A percentile compares a stretch with the other conserved stretches of the same genome.
Conservation (phyloP, 495 filamentous ascomycete genomes). For the Xylaria curta region DNA sequence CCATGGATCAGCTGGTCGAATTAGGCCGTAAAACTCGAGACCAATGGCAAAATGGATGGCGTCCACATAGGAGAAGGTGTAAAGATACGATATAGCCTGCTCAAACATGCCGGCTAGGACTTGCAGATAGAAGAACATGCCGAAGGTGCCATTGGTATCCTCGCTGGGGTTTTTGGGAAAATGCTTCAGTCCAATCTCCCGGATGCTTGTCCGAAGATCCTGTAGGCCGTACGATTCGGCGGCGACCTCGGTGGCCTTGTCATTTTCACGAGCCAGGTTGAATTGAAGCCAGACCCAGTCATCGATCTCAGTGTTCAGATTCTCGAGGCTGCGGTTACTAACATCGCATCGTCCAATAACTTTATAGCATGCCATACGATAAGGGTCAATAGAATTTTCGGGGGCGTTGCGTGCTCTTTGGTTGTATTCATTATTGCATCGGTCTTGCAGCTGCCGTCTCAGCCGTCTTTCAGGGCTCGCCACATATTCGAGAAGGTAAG, state of each 20-base stretch:
- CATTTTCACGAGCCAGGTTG: conserved; percentile 85
- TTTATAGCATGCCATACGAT: conserved; percentile 97
- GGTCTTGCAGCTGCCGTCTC: conserved; percentile 76
- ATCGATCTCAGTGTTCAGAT: conserved; percentile 78
- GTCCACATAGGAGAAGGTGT: conserved; percentile 84
- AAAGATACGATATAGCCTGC: conserved; percentile 88
- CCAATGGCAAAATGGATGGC: conserved; percentile 95
- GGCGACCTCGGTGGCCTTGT: conserved; percentile 80
- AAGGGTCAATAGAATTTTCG: conserved; percentile 89
- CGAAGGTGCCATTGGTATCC: conserved; percentile 76
- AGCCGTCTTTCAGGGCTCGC: conserved; percentile 75
- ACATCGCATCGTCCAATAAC: conserved; percentile 95
- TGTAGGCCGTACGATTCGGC: conserved; percentile 87
- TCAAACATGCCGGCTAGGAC: conserved; percentile 94
- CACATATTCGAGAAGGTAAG: conserved; percentile 83
- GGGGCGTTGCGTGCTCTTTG: conserved; percentile 81
- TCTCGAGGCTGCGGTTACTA: conserved; percentile 76
- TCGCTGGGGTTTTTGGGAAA: conserved; percentile 73
- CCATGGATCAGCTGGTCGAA: conserved; percentile 80
- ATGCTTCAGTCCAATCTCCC: conserved; percentile 86
- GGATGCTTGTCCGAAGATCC: conserved; percentile 82
- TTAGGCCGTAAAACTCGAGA: conserved; percentile 86
- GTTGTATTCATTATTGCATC: conserved; percentile 87
- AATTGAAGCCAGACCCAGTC: conserved; percentile 99
- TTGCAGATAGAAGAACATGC: conserved; percentile 90